Percentiles rank a stretch among this genome's conserved stretches.
phyloP scores from a whole-genome alignment of 352 stramenopile genomes.

The Aphanomyces cochlioides region DNA sequence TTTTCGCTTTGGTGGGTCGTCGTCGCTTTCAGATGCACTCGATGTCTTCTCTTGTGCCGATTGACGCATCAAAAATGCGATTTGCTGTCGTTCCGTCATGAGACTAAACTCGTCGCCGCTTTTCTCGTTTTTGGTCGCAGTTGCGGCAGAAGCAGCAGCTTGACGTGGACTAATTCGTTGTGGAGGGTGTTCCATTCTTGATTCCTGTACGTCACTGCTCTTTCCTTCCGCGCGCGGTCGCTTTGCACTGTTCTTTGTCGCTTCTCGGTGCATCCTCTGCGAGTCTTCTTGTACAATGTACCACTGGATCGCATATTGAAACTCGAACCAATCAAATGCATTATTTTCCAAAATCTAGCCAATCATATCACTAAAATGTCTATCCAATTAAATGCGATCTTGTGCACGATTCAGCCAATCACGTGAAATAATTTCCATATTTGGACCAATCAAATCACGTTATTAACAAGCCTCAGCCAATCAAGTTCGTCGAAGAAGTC shows the following conservation, averaged over 20 bases:
- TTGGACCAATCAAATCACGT: no score
- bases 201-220: not conserved
- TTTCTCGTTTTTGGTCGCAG: constrained; percentile 38
- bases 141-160: not conserved
- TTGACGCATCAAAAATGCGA: constrained; percentile 67
- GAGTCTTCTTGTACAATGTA: constrained; percentile 18
- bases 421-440: no score
- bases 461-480: no score
- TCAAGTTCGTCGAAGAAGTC: no score
- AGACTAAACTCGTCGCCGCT: constrained; percentile 33
- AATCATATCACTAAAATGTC: no score
- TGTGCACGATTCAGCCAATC: no score
- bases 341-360: no score
- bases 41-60: constrained; percentile 57
- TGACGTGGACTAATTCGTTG: not conserved
- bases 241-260: not conserved
- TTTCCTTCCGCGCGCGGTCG: constrained; percentile 10
- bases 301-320: constrained; percentile 16
- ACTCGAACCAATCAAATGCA: constrained; percentile 21
- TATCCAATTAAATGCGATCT: no score
- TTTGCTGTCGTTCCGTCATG: constrained; percentile 78
- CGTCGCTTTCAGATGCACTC: constrained; percentile 37
- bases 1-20: constrained; percentile 38
- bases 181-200: not conserved
- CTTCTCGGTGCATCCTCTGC: not conserved